Evolutionary conservation across 2,329 filamentous ascomycete species (phyloP), one percentile per base, ranked within the genome.

Genomic region (Epichloe sibirici): DNA sequence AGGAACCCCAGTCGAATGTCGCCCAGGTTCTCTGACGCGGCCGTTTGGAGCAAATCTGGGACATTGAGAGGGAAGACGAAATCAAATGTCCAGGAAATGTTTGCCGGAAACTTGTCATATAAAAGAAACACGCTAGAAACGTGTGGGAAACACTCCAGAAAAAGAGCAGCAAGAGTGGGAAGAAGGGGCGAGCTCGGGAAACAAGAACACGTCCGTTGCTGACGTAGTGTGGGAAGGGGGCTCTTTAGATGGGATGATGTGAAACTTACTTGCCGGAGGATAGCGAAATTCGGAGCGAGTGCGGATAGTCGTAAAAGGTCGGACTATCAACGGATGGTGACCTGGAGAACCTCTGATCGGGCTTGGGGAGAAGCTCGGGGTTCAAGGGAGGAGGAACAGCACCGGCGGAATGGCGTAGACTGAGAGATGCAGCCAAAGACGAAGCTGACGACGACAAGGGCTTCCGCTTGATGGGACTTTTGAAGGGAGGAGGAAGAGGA

Each of bases 231-330:
- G 21, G 35, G 35, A 38, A 46, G 48, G 45, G 11, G 11, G 34
- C 9, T 5, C 21, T 31, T 7, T n/a, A 8, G 25, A 12, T 17
- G 25, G 25, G n/a, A 47, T 21, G 12, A 7, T 25, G 21, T 23
- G 45, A 49, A 49, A 64, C 65, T 67, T 55, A 67, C 65, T 59
- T 56, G 51, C 42, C 52, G 49, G 55, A 54, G 55, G 54, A 54
- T 43, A 51, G 53, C 31, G 55, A 57, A 31, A 56, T 55, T 45
- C 58, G 55, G 44, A 57, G 52, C 49, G 59, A 55, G 21, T 59
- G 53, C 43, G 75, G 74, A 59, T 79, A 81, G 61, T 81, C 77
- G 74, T 83, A 82, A 48, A 83, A 67, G 35, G 78, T 82, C 55
- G 79, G 79, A 62, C 79, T 82, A 64, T 83, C 79, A 51, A 81